Conservation (phyloP, 2,329 filamentous ascomycete genomes). For the Ophiostoma quercus region DNA sequence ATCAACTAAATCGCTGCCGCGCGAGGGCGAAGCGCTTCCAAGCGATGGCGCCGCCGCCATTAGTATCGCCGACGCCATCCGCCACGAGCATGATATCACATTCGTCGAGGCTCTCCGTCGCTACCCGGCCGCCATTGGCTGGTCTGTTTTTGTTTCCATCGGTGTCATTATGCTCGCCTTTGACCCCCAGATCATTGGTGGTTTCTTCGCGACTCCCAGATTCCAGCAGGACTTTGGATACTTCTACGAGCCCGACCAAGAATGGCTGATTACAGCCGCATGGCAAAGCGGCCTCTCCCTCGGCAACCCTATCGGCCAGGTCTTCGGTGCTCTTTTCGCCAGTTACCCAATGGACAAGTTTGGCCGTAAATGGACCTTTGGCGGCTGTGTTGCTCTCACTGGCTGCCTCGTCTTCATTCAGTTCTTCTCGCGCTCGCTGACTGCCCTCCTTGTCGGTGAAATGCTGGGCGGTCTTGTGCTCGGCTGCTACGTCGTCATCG, state of each 20-base stretch:
- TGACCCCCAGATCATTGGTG: conserved; percentile 21
- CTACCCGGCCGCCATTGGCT: conserved; percentile 16
- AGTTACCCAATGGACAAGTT: conserved; percentile 45
- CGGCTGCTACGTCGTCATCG: conserved; percentile 56
- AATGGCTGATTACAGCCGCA: conserved; percentile 32
- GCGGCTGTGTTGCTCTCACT: conserved; percentile 42
- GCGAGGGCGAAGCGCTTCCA: neutral
- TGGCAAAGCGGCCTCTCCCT: conserved; percentile 48
- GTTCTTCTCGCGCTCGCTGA: conserved; percentile 54
- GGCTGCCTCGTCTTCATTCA: conserved; percentile 55
- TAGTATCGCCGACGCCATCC: conserved; percentile 4
- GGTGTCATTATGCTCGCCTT: conserved; percentile 23
- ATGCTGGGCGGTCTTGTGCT: conserved; percentile 56
- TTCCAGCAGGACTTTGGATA: conserved; percentile 19
- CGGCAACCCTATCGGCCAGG: conserved; percentile 53
- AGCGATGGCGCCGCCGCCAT: neutral
- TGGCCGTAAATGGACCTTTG: conserved; percentile 44
- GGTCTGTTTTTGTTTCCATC: conserved; percentile 21
- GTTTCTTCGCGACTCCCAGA: conserved; percentile 16
- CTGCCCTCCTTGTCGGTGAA: conserved; percentile 55
- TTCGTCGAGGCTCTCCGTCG: conserved; percentile 13
- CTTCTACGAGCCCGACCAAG: neutral
- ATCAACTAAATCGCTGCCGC: conserved; percentile 2
- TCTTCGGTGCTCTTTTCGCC: conserved; percentile 49
- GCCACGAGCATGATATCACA: conserved; percentile 13